Evolutionary conservation across 768 basidiomycete species (phyloP).

Genomic region (Tylopilus plumbeoviolaceoides): DNA sequence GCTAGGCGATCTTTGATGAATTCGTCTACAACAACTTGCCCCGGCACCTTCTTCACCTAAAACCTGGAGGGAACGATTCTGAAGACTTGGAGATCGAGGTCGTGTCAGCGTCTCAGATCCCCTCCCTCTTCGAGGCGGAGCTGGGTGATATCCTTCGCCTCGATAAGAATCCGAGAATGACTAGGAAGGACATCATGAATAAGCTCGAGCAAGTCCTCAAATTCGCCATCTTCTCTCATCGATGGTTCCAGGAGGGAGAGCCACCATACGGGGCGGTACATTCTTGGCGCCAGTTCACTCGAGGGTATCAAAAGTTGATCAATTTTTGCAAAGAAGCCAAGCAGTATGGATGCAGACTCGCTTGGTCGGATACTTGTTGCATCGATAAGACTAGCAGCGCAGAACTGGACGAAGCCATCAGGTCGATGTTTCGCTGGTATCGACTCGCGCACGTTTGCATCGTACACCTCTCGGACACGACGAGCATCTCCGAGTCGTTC

Average conservation of each 20-base stretch:
- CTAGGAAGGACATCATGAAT: background rate
- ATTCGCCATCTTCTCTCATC: slow-evolving; percentile 17
- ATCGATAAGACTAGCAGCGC: slow-evolving; percentile 15
- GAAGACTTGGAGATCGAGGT: slow-evolving; percentile 5
- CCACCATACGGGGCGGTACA: slow-evolving; percentile 2
- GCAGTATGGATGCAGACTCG: slow-evolving; percentile 9
- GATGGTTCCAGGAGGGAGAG: slow-evolving; percentile 12
- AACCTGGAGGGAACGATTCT: background rate
- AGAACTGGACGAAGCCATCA: slow-evolving; percentile 16
- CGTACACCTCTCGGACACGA: slow-evolving; percentile 9
- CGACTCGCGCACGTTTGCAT: slow-evolving; percentile 11
- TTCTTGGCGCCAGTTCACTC: background rate
- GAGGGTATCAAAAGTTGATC: slow-evolving; percentile 11
- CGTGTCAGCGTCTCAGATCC: slow-evolving; percentile 2
- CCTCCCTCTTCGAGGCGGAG: slow-evolving; percentile 6
- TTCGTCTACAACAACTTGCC: slow-evolving; percentile 11
- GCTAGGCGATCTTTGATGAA: slow-evolving; percentile 13
- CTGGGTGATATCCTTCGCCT: slow-evolving; percentile 1
- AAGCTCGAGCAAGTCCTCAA: slow-evolving; percentile 2
- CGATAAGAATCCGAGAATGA: background rate
- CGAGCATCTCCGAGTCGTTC: background rate
- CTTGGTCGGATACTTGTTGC: slow-evolving; percentile 16
- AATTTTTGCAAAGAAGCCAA: slow-evolving; percentile 9
- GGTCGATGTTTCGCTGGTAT: slow-evolving; percentile 20
- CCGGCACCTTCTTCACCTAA: slow-evolving; percentile 7